These are phyloP conservation scores for Sphagnum tenellum DNA, from an alignment of 225 moss, liverwort and hornwort species.

Conservation along the genomic window DNA sequence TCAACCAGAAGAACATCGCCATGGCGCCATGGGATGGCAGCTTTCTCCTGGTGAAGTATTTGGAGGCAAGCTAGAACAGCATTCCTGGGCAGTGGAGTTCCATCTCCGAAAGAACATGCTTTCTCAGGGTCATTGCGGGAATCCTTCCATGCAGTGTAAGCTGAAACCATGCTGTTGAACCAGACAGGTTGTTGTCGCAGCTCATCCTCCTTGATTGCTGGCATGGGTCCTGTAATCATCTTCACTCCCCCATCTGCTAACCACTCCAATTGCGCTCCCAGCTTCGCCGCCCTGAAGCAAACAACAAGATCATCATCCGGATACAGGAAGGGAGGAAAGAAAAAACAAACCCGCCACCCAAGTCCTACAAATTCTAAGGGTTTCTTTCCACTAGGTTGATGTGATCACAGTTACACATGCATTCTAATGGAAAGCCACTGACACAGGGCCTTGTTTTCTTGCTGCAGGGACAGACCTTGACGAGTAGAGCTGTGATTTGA, in stretches of 20 bases:
- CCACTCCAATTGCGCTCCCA: constrained; percentile 89
- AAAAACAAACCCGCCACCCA: no score
- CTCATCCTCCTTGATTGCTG: constrained; percentile 70
- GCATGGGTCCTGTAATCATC: constrained; percentile 76
- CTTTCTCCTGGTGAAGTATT: constrained; percentile 77
- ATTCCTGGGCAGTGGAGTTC: constrained; percentile 50
- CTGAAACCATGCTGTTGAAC: constrained; percentile 99
- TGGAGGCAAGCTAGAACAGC: constrained; percentile 68
- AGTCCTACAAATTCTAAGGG: no score
- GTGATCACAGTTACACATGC: no score
- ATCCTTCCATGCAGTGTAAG: constrained; percentile 95
- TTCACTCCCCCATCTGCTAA: constrained; percentile 70
- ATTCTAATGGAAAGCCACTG: no score
- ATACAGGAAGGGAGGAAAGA: no score
- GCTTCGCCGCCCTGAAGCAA: constrained; percentile 56
- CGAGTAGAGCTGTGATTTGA: no score
- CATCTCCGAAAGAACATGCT: constrained; percentile 84
- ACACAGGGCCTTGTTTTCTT: no score
- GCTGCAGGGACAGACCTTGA: no score
- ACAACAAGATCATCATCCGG: background rate
- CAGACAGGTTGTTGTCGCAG: constrained; percentile 70
- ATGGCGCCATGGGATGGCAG: constrained; percentile 77
- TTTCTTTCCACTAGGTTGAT: no score
- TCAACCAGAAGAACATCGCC: constrained; percentile 82
- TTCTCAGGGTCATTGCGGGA: constrained; percentile 72